Conservation (phyloP, 345 rosid species). For the Euphorbia peplus region DNA sequence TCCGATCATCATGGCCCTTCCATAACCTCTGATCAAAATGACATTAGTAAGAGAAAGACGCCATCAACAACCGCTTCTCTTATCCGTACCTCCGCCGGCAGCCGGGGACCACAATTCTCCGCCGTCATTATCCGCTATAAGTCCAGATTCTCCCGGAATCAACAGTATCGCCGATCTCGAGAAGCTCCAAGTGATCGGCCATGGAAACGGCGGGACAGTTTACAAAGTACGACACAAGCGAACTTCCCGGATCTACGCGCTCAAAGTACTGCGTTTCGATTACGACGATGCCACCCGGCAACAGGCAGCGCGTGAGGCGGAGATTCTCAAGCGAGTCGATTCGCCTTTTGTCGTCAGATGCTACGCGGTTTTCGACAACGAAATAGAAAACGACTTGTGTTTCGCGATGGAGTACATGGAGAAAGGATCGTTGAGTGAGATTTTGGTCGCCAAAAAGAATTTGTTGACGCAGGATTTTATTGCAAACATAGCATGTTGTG, state of each 20-base stretch:
- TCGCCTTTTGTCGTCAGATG: conserved; percentile 53
- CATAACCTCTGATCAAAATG: conserved; percentile 22
- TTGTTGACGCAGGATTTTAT: conserved; percentile 34
- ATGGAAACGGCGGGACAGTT: conserved; percentile 55
- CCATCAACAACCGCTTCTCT: conserved; percentile 49
- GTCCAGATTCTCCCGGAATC: conserved; percentile 36
- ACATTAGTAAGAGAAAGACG: conserved; percentile 58
- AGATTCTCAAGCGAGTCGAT: conserved; percentile 49
- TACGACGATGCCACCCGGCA: conserved; percentile 18
- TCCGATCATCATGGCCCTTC: not conserved
- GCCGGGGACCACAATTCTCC: conserved; percentile 16
- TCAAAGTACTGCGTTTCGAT: conserved; percentile 48
- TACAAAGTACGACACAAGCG: conserved; percentile 48
- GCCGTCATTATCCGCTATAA: not conserved
- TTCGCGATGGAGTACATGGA: conserved; percentile 72
- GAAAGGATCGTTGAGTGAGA: conserved; percentile 44
- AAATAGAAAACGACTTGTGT: conserved; percentile 39
- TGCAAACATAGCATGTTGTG: conserved; percentile 34
- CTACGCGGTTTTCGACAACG: conserved; percentile 36
- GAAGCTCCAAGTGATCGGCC: conserved; percentile 53
- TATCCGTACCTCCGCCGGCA: conserved; percentile 41
- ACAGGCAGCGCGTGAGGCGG: conserved; percentile 41
- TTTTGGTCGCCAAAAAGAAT: conserved; percentile 17
- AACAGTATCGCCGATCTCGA: conserved; percentile 43
- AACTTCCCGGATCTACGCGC: conserved; percentile 37